Base-by-base conservation (phyloP, 139 green algal genomes). In the Chlamydomonas sphaeroides region DNA sequence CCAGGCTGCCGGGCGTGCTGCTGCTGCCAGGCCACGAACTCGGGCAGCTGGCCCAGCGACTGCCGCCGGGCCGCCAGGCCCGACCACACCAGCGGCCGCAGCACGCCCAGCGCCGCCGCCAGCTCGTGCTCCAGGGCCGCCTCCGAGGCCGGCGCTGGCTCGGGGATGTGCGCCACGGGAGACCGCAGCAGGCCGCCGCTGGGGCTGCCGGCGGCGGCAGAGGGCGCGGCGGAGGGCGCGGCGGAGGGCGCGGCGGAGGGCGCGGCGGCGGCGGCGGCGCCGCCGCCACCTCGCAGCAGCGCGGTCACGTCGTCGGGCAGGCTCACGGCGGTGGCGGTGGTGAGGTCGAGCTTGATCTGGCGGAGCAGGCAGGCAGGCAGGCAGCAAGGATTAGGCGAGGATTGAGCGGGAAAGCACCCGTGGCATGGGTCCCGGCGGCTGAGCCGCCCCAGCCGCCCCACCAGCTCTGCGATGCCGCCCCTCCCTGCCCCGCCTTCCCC, bases 1-100 rank as follows among this genome's bases (percentile, higher is more conserved):
- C n/a, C n/a, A n/a, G n/a, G n/a, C n/a, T n/a, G n/a, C n/a, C n/a
- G 45, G 28, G 17, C 30, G 38, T 6, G 66, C n/a, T 35, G 66
- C 21, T 35, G 39, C 26, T 23, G 66, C 39, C 3, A 35, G 23
- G 39, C 66, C 65, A 15, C 5, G 35, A 68, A 41, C 7, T 41
- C 17, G 7, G 61, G n/a, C 28, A 68, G 30, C 30, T 7, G 11
- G 5, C n/a, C 42, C 28, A 53, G 45, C 45, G 10, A 10, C 45
- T 14, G 45, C 45, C 45, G 45, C 45, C 14, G 10, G 45, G 45
- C 45, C 45, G 45, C 45, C 45, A 53, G 45, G 11, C 45, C 45
- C 11, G 45, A 53, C 45, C 45, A 53, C 45, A 53, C 45, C 45
- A 67, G 36, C 30, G 70, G 78, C 30, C 85, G 73, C 74, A 89